phyloP scores from a whole-genome alignment of 2,329 filamentous ascomycete genomes.

The Phoma sp. region DNA sequence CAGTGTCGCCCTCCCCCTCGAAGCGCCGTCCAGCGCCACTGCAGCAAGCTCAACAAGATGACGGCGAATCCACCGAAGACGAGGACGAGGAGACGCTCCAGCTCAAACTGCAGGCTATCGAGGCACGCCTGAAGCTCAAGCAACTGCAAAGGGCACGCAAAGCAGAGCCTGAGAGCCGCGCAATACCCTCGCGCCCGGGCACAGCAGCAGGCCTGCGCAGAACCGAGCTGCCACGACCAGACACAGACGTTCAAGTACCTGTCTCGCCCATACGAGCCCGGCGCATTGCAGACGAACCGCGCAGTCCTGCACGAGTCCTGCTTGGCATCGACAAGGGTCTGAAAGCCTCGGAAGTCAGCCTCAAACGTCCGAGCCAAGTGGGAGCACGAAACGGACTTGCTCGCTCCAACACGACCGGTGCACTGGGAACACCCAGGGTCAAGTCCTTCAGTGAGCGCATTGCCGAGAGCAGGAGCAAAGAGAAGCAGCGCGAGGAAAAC shows the following conservation, averaged over 20 bases:
- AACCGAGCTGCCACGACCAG: conserved; percentile 32
- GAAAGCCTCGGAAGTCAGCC: conserved; percentile 79
- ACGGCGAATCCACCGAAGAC: conserved; percentile 76
- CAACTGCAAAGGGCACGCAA: conserved; percentile 72
- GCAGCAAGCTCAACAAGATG: conserved; percentile 19
- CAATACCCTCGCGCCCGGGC: conserved; percentile 36
- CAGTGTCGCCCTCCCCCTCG: conserved; percentile 66
- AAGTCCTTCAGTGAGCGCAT: conserved; percentile 87
- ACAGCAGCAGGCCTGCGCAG: conserved; percentile 33
- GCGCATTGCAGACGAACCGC: conserved; percentile 61
- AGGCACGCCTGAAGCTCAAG: conserved; percentile 87
- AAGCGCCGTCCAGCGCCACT: conserved; percentile 42
- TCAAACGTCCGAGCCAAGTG: conserved; percentile 71
- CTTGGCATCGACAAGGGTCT: conserved; percentile 91
- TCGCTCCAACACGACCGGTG: conserved; percentile 54
- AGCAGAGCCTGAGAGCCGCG: conserved; percentile 31
- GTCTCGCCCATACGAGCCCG: conserved; percentile 69
- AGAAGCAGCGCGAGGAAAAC: conserved; percentile 54
- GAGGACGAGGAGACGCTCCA: conserved; percentile 87
- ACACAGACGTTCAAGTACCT: conserved; percentile 72
- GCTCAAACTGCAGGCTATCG: conserved; percentile 85
- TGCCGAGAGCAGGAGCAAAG: conserved; percentile 66
- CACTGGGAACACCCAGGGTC: conserved; percentile 33
- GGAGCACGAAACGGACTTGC: conserved; percentile 25
- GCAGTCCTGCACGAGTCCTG: conserved; percentile 79